Conservation (phyloP, 805 yeast genomes). For the Wickerhamiella musiphila region DNA sequence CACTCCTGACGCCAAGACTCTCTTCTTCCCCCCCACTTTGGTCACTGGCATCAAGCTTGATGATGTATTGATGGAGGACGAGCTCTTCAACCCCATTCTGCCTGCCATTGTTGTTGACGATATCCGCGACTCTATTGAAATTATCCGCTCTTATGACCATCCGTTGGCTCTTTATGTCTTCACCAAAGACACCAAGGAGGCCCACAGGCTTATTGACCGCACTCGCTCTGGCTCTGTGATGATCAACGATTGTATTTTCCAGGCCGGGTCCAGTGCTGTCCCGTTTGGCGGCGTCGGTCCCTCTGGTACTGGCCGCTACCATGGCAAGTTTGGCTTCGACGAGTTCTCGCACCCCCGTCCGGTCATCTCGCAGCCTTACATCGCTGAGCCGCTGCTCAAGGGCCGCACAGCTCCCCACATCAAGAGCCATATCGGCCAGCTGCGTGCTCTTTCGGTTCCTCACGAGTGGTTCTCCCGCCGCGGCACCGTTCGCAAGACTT, state of each 20-base stretch:
- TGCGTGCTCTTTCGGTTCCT: slow-evolving; percentile 19
- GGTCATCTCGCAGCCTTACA: slow-evolving; percentile 42
- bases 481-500: slow-evolving; percentile 19
- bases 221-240: slow-evolving; percentile 59
- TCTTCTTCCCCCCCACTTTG: slow-evolving; percentile 57
- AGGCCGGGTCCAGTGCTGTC: slow-evolving; percentile 44
- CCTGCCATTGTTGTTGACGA: slow-evolving; percentile 45
- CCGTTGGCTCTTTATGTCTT: slow-evolving; percentile 73
- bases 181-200: slow-evolving; percentile 30
- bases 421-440: slow-evolving; percentile 19
- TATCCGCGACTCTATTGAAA: slow-evolving; percentile 13
- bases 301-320: slow-evolving; percentile 74
- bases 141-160: slow-evolving; percentile 37
- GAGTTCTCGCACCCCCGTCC: slow-evolving; percentile 68
- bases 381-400: slow-evolving; percentile 41
- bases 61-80: slow-evolving; percentile 59
- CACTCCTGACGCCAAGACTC: slow-evolving; percentile 20
- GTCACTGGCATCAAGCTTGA: slow-evolving; percentile 43
- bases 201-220: slow-evolving; percentile 29
- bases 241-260: slow-evolving; percentile 56
- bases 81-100: slow-evolving; percentile 71
- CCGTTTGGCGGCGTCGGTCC: slow-evolving; percentile 89
- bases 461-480: slow-evolving; percentile 24
- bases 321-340: slow-evolving; percentile 51
- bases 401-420: slow-evolving; percentile 52